A percentile compares a stretch with the other conserved stretches of the same genome.
These are phyloP conservation scores for Tylopilus sp. DNA, from an alignment of 1,284 basidiomycete species.

Conservation along the genomic window DNA sequence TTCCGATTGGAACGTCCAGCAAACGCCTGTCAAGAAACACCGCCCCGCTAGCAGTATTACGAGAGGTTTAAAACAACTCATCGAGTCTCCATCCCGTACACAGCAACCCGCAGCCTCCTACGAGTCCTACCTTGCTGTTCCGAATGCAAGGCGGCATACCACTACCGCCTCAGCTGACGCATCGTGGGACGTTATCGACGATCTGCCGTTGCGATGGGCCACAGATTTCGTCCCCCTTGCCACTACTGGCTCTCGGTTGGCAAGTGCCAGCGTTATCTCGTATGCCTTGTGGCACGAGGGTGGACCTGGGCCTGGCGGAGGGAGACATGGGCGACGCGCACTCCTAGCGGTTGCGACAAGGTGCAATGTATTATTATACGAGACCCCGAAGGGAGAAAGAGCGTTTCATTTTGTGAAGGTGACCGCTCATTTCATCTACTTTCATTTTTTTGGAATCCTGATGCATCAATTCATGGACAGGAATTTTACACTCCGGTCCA, in stretches of 20 bases:
- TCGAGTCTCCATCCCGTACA: constrained; percentile 42
- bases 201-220: constrained; percentile 74
- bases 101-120: constrained; percentile 33
- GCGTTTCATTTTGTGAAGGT: constrained; percentile 79
- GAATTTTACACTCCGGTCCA: constrained; percentile 76
- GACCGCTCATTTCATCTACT: background rate
- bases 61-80: constrained; percentile 52
- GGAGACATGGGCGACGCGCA: constrained; percentile 50
- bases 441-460: background rate
- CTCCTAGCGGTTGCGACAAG: constrained; percentile 75
- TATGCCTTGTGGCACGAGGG: constrained; percentile 67
- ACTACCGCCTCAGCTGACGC: constrained; percentile 44
- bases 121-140: constrained; percentile 31
- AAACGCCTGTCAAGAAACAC: constrained; percentile 50
- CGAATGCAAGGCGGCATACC: constrained; percentile 26
- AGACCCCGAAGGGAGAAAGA: constrained; percentile 75
- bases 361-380: constrained; percentile 66
- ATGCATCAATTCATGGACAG: constrained; percentile 36
- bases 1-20: constrained; percentile 49
- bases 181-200: constrained; percentile 72
- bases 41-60: constrained; percentile 55
- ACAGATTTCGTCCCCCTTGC: constrained; percentile 76
- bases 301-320: constrained; percentile 33
- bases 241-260: constrained; percentile 57
- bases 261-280: constrained; percentile 53